These are phyloP conservation scores for Daldinia loculata DNA, from an alignment of 495 filamentous ascomycete genomes.

Conservation along the genomic window DNA sequence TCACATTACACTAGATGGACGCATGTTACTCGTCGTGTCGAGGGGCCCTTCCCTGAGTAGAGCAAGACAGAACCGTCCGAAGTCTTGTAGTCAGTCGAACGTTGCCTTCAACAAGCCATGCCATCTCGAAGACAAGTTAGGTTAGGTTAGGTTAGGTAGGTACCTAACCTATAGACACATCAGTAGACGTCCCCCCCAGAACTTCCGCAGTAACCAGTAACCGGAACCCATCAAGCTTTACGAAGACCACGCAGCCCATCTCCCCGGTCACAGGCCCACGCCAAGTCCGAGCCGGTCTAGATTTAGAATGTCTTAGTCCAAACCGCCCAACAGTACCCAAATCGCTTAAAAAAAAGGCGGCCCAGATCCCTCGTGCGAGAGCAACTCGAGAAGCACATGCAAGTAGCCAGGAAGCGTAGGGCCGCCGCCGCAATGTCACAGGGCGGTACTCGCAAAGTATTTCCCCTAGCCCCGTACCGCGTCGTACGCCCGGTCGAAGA, in stretches of 20 bases:
- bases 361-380: slow-evolving; percentile 3
- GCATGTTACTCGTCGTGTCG: background rate
- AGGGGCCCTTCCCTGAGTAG: background rate
- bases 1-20: background rate
- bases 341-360: background rate
- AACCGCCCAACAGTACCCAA: background rate
- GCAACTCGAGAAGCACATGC: background rate
- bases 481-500: background rate
- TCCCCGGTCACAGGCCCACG: background rate
- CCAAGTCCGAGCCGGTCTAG: background rate
- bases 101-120: too few relatives aligned
- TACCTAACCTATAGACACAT: background rate
- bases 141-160: background rate
- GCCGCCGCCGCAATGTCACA: background rate
- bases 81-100: background rate
- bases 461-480: background rate
- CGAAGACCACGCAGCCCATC: background rate
- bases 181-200: background rate
- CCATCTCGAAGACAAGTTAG: too few relatives aligned
- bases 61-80: background rate
- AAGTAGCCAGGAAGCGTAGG: slow-evolving; percentile 1
- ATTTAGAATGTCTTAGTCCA: background rate
- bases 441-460: slow-evolving; percentile 4
- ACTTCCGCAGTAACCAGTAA: background rate
- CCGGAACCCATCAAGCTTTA: background rate